Base-by-base conservation (phyloP, 163 green algal genomes). In the Chlorella variabilis region DNA sequence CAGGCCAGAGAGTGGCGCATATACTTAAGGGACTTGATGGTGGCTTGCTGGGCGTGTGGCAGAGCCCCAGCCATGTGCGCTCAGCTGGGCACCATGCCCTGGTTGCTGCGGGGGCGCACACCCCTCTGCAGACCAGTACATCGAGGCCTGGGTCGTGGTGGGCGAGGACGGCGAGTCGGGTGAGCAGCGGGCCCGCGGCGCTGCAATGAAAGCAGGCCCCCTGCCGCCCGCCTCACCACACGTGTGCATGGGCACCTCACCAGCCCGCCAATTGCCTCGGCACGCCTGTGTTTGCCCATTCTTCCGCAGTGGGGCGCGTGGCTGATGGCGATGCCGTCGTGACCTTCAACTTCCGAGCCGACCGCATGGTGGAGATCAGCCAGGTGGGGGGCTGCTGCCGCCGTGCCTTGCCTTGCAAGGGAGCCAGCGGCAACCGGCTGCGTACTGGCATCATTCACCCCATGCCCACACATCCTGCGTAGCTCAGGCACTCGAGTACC, bases 291-390 rank as follows among this genome's bases (percentile, higher is more conserved):
- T 42, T 31, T 23, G 29, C 13, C 59, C 59, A 25, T 9, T 5
- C 59, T n/a, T 13, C 18, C 59, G 78, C 80, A 76, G 71, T 78
- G 31, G 71, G 71, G 3, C 25, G 48, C 0, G 71, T 78, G 71
- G 41, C 51, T 0, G 71, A 78, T 20, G 79, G 89, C 36, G 96
- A 99, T 68, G 96, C 96, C 0, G 95, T 99, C 23, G 94, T 98
- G 23, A 90, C 95, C 39, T 97, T 96, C 88, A 99, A 99, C 93
- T 99, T 98, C 91, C 89, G 96, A 0, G 93, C 95, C 4, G 96
- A 99, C 87, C 91, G 96, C 62, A 93, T 98, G 88, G 89, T 98
- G n/a, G 92, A 98, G 85, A 95, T 99, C 31, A 91, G 81, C 85
- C 98, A 98, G 65, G 65, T 71, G 34, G 4, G 11, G 0, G 6